Evolutionary conservation across 768 basidiomycete genomes (phyloP), one percentile per base, ranked within the genome.

Genomic region (Rhizopogon roseolus): DNA sequence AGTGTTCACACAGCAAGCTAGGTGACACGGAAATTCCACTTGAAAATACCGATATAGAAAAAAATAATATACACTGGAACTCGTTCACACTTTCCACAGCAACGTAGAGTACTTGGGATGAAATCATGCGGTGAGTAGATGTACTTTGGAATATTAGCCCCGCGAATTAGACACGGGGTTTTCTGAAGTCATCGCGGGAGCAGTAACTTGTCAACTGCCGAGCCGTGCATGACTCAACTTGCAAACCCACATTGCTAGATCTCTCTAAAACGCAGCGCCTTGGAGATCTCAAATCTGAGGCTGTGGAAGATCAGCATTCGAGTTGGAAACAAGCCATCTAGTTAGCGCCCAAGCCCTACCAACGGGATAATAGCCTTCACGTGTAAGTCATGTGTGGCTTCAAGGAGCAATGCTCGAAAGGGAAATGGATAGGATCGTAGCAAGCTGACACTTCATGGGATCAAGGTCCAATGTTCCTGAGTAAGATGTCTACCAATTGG

Each of bases 391-490:
- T 51, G 38, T 16, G 49, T 25, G 6, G 19, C 25, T 28, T 46
- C 14, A 16, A 48, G 32, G 45, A 48, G 32, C 32, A 48, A 48
- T 48, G 45, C 34, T 2, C 1, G 37, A 48, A 48, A 22, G 46
- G 46, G 46, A 32, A 25, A 5, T 16, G 34, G 19, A 48, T 48
- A 48, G 45, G 45, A 48, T 48, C 19, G 32, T 36, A 48, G 45
- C 32, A 48, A 48, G 46, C 36, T 48, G 41, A 52, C 51, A 52
- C 51, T 52, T 10, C 50, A 52, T 44, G 50, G 50, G 42, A 44
- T 34, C 50, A 44, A 52, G 29, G 51, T 50, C 44, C 17, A 36
- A 49, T 29, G 66, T 70, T 60, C 67, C 67, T 69, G 57, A 57
- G 55, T 57, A 57, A 49, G 43, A 9, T 38, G 32, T 50, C 14